A percentile compares a stretch with the other conserved stretches of the same genome.
Evolutionary conservation across 108 stramenopile genomes (phyloP).

Genomic region (Skeletonema potamos): DNA sequence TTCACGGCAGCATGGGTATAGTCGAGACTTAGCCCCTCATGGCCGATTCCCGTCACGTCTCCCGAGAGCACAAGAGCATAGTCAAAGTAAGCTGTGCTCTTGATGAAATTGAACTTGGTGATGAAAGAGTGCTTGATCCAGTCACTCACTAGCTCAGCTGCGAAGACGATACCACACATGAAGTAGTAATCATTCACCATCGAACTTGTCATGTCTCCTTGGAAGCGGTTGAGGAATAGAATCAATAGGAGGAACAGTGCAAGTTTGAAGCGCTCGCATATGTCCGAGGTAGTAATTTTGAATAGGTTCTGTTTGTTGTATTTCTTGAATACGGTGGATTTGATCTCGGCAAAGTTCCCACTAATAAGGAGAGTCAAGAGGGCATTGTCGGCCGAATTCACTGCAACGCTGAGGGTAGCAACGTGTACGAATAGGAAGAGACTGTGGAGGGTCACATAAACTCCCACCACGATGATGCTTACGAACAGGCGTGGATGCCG

Average conservation of each 20-base stretch:
- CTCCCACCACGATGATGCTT: slow-evolving; percentile 68
- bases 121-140: slow-evolving; percentile 98
- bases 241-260: slow-evolving; percentile 77
- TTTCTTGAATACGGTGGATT: slow-evolving; percentile 97
- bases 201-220: slow-evolving; percentile 73
- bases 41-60: slow-evolving; percentile 88
- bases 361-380: slow-evolving; percentile 90
- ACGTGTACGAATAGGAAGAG: slow-evolving; percentile 81
- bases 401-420: slow-evolving; percentile 87
- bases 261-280: slow-evolving; percentile 88
- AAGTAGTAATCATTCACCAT: slow-evolving; percentile 68
- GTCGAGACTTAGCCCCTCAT: slow-evolving; percentile 86
- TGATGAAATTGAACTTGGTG: slow-evolving; percentile 95
- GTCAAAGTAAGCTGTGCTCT: slow-evolving; percentile 79
- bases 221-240: slow-evolving; percentile 74
- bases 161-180: slow-evolving; percentile 80
- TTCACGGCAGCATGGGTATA: slow-evolving; percentile 93
- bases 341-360: slow-evolving; percentile 99
- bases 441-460: slow-evolving; percentile 76
- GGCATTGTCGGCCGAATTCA: slow-evolving; percentile 86
- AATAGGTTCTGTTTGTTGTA: slow-evolving; percentile 96
- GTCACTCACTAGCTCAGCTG: slow-evolving; percentile 88
- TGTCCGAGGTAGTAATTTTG: slow-evolving; percentile 91
- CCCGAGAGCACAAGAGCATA: slow-evolving; percentile 84
- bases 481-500: slow-evolving; percentile 68